Percentiles rank a stretch among this genome's conserved stretches.
Evolutionary conservation across 441 rosid genomes (phyloP).

Genomic region (Melastoma candidum): DNA sequence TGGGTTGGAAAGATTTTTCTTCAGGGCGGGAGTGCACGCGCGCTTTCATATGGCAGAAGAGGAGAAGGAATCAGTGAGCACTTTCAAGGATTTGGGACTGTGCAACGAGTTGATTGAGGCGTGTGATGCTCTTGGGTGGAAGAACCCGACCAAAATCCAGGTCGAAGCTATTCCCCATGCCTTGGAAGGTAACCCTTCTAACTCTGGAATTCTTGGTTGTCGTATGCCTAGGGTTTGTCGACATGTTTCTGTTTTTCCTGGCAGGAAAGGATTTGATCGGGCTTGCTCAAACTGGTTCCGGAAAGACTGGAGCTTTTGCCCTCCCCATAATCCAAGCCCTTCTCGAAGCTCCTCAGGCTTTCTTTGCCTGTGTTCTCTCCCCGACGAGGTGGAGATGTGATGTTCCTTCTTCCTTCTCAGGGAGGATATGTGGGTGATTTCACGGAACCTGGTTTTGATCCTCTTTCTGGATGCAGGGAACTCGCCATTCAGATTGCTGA

Average conservation of each 20-base stretch:
- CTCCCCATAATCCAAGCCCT: slow-evolving; percentile 82
- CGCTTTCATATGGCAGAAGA: slow-evolving; percentile 19
- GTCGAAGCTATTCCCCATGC: slow-evolving; percentile 82
- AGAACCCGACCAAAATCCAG: slow-evolving; percentile 67
- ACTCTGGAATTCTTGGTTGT: background rate
- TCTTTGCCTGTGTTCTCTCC: slow-evolving; percentile 87
- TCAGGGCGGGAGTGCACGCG: too few species aligned
- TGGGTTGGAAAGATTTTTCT: too few species aligned
- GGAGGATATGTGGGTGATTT: too few species aligned
- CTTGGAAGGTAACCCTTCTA: slow-evolving; percentile 42
- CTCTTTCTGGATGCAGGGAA: slow-evolving; percentile 39
- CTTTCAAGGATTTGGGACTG: slow-evolving; percentile 62
- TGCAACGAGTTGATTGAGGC: slow-evolving; percentile 66
- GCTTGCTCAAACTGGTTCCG: slow-evolving; percentile 95
- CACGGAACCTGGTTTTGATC: background rate
- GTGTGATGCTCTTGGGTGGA: slow-evolving; percentile 73
- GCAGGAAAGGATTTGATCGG: slow-evolving; percentile 90
- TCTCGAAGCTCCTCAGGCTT: slow-evolving; percentile 59
- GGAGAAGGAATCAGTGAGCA: slow-evolving; percentile 46
- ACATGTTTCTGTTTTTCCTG: slow-evolving; percentile 5
- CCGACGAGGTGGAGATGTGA: slow-evolving; percentile 56
- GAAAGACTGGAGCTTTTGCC: slow-evolving; percentile 95
- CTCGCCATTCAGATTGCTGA: slow-evolving; percentile 92
- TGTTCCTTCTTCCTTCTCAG: background rate
- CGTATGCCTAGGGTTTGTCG: background rate